phyloP scores from a whole-genome alignment of 2,329 filamentous ascomycete species.

The Fusarium sp. region DNA sequence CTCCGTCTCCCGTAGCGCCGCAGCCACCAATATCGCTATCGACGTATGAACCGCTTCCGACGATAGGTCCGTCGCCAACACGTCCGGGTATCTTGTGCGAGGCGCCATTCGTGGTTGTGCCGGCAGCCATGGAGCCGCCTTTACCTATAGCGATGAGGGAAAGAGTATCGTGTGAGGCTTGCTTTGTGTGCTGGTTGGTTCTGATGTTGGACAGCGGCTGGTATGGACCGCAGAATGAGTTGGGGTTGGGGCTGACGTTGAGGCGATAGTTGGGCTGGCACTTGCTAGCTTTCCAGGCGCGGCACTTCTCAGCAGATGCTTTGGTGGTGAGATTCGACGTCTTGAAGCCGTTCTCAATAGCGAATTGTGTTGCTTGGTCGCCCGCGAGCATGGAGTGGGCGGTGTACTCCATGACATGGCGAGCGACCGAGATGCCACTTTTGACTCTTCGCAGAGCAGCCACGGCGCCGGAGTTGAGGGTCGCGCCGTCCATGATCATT shows the following conservation, averaged over 20 bases:
- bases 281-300: constrained; percentile 54
- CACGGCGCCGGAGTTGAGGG: constrained; percentile 65
- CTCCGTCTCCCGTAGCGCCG: constrained; percentile 67
- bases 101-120: constrained; percentile 67
- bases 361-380: constrained; percentile 65
- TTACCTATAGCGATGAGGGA: constrained; percentile 61
- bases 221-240: constrained; percentile 60
- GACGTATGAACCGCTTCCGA: constrained; percentile 65
- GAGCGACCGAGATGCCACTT: constrained; percentile 62
- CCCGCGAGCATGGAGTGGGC: constrained; percentile 63
- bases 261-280: constrained; percentile 65
- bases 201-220: constrained; percentile 42
- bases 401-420: constrained; percentile 63
- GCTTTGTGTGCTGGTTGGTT: constrained; percentile 1
- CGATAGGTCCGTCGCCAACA: constrained; percentile 66
- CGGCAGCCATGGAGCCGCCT: constrained; percentile 61
- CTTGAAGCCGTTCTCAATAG: constrained; percentile 61
- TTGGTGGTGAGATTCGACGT: constrained; percentile 57
- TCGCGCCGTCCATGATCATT: constrained; percentile 67
- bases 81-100: constrained; percentile 65
- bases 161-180: constrained; percentile 63
- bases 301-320: constrained; percentile 54
- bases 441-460: constrained; percentile 61
- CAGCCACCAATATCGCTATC: constrained; percentile 65
- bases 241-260: constrained; percentile 58